Evolutionary conservation across 192 early-diverging fungal species (phyloP).

Genomic region (Backusella sp.): DNA sequence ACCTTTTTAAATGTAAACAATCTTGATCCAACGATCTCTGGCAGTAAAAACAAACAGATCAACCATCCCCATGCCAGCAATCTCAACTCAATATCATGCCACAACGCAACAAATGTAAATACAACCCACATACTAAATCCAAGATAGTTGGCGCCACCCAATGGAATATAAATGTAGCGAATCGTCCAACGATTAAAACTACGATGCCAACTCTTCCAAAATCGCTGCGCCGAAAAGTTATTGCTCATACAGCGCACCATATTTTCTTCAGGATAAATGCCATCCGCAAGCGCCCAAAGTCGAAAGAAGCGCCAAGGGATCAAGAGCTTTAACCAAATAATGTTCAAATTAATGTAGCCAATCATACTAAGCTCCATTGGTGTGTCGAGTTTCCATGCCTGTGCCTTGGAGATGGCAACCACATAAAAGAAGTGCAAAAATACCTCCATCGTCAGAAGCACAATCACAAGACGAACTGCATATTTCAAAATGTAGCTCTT

Average conservation of each 20-base stretch:
- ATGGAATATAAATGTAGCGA: slow-evolving; percentile 68
- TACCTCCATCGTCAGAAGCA: slow-evolving; percentile 78
- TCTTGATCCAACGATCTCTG: slow-evolving; percentile 68
- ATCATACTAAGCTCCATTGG: slow-evolving; percentile 81
- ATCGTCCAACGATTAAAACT: slow-evolving; percentile 89
- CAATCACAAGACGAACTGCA: slow-evolving; percentile 61
- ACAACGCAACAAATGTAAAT: slow-evolving; percentile 95
- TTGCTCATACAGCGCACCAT: slow-evolving; percentile 95
- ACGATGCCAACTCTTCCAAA: slow-evolving; percentile 96
- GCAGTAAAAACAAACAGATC: slow-evolving; percentile 78
- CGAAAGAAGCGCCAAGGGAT: slow-evolving; percentile 97
- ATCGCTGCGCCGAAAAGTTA: slow-evolving; percentile 88
- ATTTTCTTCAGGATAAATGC: slow-evolving; percentile 84
- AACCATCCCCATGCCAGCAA: slow-evolving; percentile 92
- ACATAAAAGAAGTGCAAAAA: slow-evolving; percentile 83
- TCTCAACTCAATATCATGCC: slow-evolving; percentile 89
- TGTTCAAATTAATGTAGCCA: slow-evolving; percentile 82
- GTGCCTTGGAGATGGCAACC: slow-evolving; percentile 84
- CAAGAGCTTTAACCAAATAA: slow-evolving; percentile 93
- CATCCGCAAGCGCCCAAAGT: slow-evolving; percentile 90
- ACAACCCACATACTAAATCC: slow-evolving; percentile 76
- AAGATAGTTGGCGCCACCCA: slow-evolving; percentile 74
- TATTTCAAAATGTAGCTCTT: slow-evolving; percentile 48
- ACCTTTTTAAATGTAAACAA: slow-evolving; percentile 53
- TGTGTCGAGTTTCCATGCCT: slow-evolving; percentile 75